Evolutionary conservation across 2,329 filamentous ascomycete genomes (phyloP), one percentile per base, ranked within the genome.

Genomic region (Arachnomyces sp.): DNA sequence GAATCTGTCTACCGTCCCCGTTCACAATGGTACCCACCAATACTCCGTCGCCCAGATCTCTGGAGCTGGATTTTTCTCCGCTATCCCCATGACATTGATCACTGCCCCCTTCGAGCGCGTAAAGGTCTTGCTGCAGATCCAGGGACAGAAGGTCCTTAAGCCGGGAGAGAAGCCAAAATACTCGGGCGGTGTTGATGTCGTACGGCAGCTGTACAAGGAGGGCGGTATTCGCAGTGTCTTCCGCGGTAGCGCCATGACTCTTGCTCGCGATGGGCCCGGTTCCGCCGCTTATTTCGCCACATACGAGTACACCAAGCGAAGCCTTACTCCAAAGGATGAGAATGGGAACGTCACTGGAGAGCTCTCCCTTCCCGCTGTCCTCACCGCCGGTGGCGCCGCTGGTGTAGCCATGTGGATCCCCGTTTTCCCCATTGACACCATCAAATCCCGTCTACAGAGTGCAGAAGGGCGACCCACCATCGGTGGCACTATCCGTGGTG

Each of bases 401-500:
- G 92, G 92, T 57, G 78, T 98, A 17, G 92, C 92, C 47, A 98
- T 98, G 92, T 98, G 92, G 92, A 92, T 95, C 51, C 89, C 92
- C 39, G 89, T 98, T 31, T 98, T 98, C 76, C 92, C 92, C 15
- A 76, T 98, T 49, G 92, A 98, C 59, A 98, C 92, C 0, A 81
- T 98, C 68, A 98, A 98, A 77, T 89, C 82, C 48, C 74, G 89
- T 29, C 68, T 98, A 60, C 92, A 98, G 73, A 94, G 86, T 32
- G 87, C 87, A 31, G 84, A 92, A 57, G 88, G 87, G 36, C 82
- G 82, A 51, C 81, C 88, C 36, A 86, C 83, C 0, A 78, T 98
- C 38, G 76, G 80, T 12, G 81, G 84, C 6, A 86, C 92, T 25
- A 77, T 98, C 38, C 74, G 77, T 49, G 79, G 87, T 40, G 71